Evolutionary conservation across 225 moss, liverwort and hornwort genomes (phyloP).

Genomic region (Climacium dendroides): DNA sequence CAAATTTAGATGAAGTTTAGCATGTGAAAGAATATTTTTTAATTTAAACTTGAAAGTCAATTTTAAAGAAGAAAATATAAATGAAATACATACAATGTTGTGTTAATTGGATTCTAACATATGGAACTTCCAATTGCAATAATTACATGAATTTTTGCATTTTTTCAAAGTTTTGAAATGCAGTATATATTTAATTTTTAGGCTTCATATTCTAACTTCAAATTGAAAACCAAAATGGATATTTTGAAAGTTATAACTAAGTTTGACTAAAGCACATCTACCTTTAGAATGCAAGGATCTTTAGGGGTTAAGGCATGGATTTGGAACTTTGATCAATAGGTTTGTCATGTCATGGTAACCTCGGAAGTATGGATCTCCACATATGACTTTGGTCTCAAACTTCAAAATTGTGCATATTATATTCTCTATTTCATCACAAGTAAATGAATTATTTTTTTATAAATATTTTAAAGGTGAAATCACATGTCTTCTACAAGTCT

Average conservation of each 20-base stretch:
- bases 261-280: not conserved
- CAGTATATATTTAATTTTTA: not conserved
- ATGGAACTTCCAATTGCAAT: not conserved
- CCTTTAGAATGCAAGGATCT: not conserved
- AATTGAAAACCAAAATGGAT: not conserved
- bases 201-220: not conserved
- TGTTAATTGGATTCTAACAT: not conserved
- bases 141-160: not conserved
- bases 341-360: not conserved
- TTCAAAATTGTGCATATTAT: no score
- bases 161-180: not conserved
- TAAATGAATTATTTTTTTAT: no score
- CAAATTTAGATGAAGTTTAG: not conserved
- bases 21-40: not conserved
- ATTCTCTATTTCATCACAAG: no score
- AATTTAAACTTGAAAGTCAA: not conserved
- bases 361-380: rapidly evolving
- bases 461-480: not conserved
- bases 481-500: no score
- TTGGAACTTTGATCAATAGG: not conserved
- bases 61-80: not conserved
- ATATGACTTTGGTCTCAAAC: not conserved
- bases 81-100: not conserved
- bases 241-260: not conserved
- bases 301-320: not conserved